Conservation (phyloP, 2,329 filamentous ascomycete genomes). For the Botrytis hyacinthi region DNA sequence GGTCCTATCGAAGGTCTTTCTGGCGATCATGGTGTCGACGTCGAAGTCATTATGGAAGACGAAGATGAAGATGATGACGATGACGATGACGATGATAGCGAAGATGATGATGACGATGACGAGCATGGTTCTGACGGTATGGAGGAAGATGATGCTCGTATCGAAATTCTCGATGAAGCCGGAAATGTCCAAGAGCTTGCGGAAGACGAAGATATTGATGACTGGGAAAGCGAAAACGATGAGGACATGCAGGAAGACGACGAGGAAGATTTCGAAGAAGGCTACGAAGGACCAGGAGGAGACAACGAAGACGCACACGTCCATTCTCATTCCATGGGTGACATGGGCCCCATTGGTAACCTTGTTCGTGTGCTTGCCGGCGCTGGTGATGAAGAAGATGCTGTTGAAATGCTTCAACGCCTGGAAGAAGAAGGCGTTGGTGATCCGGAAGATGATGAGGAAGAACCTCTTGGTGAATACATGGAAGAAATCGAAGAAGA, state of each 20-base stretch:
- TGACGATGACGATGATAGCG: conserved; percentile 43
- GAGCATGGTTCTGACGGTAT: conserved; percentile 45
- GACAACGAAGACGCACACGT: conserved; percentile 52
- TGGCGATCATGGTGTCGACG: conserved; percentile 57
- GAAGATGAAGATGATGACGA: conserved; percentile 41
- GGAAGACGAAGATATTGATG: conserved; percentile 58
- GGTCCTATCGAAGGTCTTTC: conserved; percentile 77
- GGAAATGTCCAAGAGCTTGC: conserved; percentile 49
- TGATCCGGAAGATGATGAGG: conserved; percentile 48
- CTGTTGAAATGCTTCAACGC: conserved; percentile 41
- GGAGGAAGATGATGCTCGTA: conserved; percentile 46
- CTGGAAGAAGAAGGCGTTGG: conserved; percentile 42
- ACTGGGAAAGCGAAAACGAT: conserved; percentile 62
- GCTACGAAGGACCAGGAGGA: conserved; percentile 56
- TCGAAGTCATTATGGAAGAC: conserved; percentile 81
- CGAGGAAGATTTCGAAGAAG: conserved; percentile 52
- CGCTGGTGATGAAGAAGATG: conserved; percentile 30
- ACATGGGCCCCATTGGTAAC: conserved; percentile 48
- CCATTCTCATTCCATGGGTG: conserved; percentile 45
- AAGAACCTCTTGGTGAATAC: conserved; percentile 47
- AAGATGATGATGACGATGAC: conserved; percentile 55
- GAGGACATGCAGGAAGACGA: conserved; percentile 40
- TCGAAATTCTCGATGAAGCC: conserved; percentile 63
- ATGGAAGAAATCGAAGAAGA: conserved; percentile 61
- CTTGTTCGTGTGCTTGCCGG: conserved; percentile 53